These are phyloP conservation scores for Rhamnella rubrinervis DNA, from an alignment of 331 rosid genomes.

Conservation along the genomic window DNA sequence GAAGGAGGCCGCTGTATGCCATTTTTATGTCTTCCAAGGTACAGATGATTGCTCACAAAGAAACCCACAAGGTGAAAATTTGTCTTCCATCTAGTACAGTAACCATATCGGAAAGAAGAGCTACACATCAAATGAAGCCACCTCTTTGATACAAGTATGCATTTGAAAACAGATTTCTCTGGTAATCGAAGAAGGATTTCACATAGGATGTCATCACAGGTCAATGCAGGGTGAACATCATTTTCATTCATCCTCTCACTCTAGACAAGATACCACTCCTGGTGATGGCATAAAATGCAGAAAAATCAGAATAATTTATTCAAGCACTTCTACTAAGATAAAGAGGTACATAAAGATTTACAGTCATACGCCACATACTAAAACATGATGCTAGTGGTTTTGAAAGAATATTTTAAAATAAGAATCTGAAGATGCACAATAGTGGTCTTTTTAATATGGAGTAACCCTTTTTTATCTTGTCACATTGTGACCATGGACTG, in stretches of 20 bases:
- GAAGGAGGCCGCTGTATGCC: slow-evolving; percentile 54
- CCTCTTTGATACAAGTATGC: slow-evolving; percentile 57
- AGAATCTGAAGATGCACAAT: neutral
- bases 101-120: slow-evolving; percentile 46
- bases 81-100: slow-evolving; percentile 47
- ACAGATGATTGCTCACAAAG: slow-evolving; percentile 60
- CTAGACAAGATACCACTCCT: slow-evolving; percentile 28
- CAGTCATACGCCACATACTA: neutral
- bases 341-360: neutral
- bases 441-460: too few species aligned
- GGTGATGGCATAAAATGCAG: slow-evolving; percentile 23
- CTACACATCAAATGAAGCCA: slow-evolving; percentile 62
- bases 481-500: too few species aligned
- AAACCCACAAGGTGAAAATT: slow-evolving; percentile 63
- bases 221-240: slow-evolving; percentile 45
- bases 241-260: slow-evolving; percentile 27
- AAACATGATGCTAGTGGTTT: neutral
- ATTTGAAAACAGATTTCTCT: slow-evolving; percentile 45
- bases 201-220: slow-evolving; percentile 64
- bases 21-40: slow-evolving; percentile 60
- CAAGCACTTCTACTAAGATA: slow-evolving; percentile 9
- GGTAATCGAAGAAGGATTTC: slow-evolving; percentile 68
- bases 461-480: too few species aligned
- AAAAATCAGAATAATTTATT: neutral
- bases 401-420: neutral